Percentiles rank a stretch among this genome's conserved stretches.
Conservation (phyloP, 2,329 filamentous ascomycete species). For the Colletotrichum nymphaeae region DNA sequence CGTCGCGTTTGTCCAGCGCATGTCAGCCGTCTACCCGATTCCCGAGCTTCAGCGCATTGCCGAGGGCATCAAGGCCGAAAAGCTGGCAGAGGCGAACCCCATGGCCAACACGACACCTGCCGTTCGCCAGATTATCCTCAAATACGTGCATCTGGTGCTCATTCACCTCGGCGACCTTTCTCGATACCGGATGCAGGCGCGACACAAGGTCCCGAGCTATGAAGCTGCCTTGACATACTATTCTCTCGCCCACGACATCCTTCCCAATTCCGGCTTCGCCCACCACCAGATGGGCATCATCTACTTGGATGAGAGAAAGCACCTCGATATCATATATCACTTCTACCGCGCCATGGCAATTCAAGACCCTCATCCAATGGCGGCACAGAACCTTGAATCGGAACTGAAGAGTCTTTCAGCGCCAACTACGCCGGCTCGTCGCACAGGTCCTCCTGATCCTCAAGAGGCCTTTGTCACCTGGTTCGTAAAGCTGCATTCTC, state of each 20-base stretch:
- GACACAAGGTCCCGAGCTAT: conserved; percentile 79
- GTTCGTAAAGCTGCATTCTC: conserved; percentile 88
- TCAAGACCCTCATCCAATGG: conserved; percentile 78
- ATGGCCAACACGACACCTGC: conserved; percentile 58
- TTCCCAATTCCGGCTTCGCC: conserved; percentile 82
- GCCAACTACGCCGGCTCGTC: conserved; percentile 45
- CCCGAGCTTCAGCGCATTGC: conserved; percentile 60
- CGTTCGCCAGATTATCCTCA: conserved; percentile 70
- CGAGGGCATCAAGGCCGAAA: conserved; percentile 54
- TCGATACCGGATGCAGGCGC: conserved; percentile 83
- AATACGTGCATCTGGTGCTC: conserved; percentile 84
- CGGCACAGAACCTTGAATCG: conserved; percentile 79
- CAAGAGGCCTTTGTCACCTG: conserved; percentile 78
- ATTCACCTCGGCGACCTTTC: conserved; percentile 91
- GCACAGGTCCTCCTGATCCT: conserved; percentile 59
- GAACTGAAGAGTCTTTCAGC: conserved; percentile 74
- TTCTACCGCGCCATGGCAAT: conserved; percentile 86
- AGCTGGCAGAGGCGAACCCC: conserved; percentile 55
- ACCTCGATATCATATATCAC: conserved; percentile 88
- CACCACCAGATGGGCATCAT: conserved; percentile 94
- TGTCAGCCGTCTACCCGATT: conserved; percentile 71
- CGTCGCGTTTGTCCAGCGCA: conserved; percentile 82
- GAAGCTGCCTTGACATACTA: conserved; percentile 88
- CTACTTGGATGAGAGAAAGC: conserved; percentile 79
- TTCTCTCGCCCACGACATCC: conserved; percentile 80